Percentiles rank a stretch among this genome's conserved stretches.
phyloP scores from a whole-genome alignment of 495 filamentous ascomycete genomes.

The Aspergillus campestris region DNA sequence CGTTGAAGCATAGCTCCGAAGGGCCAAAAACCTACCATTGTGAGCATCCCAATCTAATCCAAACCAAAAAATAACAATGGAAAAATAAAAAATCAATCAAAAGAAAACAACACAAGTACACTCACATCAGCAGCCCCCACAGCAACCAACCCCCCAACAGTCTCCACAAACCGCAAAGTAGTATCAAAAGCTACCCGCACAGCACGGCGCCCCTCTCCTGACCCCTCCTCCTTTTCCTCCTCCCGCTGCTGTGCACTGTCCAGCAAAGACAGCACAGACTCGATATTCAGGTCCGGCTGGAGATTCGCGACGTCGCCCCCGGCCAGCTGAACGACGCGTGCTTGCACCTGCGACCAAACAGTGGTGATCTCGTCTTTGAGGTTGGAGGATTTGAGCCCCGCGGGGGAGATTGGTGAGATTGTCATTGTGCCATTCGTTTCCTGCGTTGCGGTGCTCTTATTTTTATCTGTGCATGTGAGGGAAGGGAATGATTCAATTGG shows the following conservation, averaged over 20 bases:
- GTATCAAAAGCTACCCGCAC: constrained; percentile 18
- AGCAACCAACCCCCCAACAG: constrained; percentile 25
- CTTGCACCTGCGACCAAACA: constrained; percentile 30
- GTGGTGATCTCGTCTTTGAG: constrained; percentile 28
- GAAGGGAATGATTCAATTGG: too few relatives aligned
- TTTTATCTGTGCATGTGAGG: too few relatives aligned
- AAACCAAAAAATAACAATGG: too few relatives aligned
- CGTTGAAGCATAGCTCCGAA: constrained; percentile 32
- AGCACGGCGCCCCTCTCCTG: background rate
- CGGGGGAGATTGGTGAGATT: constrained; percentile 7
- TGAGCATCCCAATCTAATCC: too few relatives aligned
- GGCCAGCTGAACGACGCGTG: constrained; percentile 27
- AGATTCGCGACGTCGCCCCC: constrained; percentile 26
- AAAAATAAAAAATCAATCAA: too few relatives aligned
- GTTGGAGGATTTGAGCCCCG: constrained; percentile 8
- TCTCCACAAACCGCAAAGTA: constrained; percentile 30
- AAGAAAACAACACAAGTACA: background rate
- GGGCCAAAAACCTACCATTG: constrained; percentile 25
- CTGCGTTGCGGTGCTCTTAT: too few relatives aligned
- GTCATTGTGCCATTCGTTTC: constrained; percentile 3
- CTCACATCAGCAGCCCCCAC: constrained; percentile 25
- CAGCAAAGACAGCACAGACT: constrained; percentile 23
- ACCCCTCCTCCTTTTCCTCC: constrained; percentile 14
- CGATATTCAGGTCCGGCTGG: constrained; percentile 18
- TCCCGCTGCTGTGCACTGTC: constrained; percentile 19